These are phyloP conservation scores for Fusarium oxysporum DNA, from an alignment of 2,329 filamentous ascomycete genomes.

Conservation along the genomic window DNA sequence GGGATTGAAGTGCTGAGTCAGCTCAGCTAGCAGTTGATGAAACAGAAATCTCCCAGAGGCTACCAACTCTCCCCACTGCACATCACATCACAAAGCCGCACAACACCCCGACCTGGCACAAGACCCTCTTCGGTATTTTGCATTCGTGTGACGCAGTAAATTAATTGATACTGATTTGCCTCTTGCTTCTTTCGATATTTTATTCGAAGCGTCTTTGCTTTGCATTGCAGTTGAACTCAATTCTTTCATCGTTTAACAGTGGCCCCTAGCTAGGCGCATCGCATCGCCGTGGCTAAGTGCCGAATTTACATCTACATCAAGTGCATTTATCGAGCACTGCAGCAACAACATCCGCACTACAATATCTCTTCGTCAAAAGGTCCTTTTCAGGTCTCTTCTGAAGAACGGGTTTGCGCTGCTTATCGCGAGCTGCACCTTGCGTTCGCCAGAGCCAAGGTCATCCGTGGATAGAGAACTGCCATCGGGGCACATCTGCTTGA, in stretches of 20 bases:
- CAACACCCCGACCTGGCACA: slow-evolving; percentile 41
- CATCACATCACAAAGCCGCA: slow-evolving; percentile 48
- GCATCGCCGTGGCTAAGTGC: slow-evolving; percentile 25
- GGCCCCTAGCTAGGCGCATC: slow-evolving; percentile 15
- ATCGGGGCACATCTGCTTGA: not conserved
- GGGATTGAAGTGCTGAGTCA: slow-evolving; percentile 39
- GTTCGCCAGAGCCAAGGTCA: not conserved
- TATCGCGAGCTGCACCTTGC: not conserved
- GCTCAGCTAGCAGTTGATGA: slow-evolving; percentile 40
- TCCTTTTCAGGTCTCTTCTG: not conserved
- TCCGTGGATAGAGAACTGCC: not conserved
- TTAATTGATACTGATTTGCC: not conserved
- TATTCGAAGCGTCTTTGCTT: not conserved
- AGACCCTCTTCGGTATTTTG: slow-evolving; percentile 26
- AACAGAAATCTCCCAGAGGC: slow-evolving; percentile 47
- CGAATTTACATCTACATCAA: slow-evolving; percentile 21
- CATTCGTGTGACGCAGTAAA: slow-evolving; percentile 25
- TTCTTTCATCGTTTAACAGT: slow-evolving; percentile 7
- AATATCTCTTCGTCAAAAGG: not conserved
- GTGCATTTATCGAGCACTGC: slow-evolving; percentile 20
- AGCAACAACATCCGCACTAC: not conserved
- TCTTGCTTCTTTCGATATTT: not conserved
- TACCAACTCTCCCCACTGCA: slow-evolving; percentile 55
- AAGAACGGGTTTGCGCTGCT: not conserved
- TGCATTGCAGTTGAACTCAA: slow-evolving; percentile 12